Percentiles rank a stretch among this genome's conserved stretches.
These are phyloP conservation scores for Rhexocercosporidium sp. DNA, from an alignment of 2,329 filamentous ascomycete species.

Conservation along the genomic window DNA sequence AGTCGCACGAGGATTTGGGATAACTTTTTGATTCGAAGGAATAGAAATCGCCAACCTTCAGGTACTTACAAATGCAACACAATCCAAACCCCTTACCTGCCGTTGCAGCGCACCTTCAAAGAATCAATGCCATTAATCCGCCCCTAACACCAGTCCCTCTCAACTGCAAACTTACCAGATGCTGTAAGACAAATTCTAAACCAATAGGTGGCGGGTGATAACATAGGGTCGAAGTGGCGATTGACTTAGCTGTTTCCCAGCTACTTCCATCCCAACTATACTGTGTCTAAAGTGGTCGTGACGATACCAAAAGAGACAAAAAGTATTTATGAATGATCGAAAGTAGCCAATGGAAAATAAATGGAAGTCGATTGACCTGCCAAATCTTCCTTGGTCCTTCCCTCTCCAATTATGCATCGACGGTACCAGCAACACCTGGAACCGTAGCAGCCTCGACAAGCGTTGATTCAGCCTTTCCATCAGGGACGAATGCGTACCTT, in stretches of 20 bases:
- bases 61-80: slow-evolving; percentile 40
- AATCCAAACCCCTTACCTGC: slow-evolving; percentile 8
- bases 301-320: neutral
- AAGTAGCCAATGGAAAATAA: slow-evolving; percentile 26
- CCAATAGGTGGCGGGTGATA: slow-evolving; percentile 27
- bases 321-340: slow-evolving; percentile 15
- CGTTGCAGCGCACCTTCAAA: slow-evolving; percentile 9
- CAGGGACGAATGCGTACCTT: slow-evolving; percentile 72
- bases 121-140: neutral
- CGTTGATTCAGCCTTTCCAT: slow-evolving; percentile 43
- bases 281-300: neutral
- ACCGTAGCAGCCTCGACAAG: slow-evolving; percentile 36
- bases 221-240: slow-evolving; percentile 30
- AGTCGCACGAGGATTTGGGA: neutral
- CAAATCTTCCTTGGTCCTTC: slow-evolving; percentile 13
- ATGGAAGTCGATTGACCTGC: slow-evolving; percentile 33
- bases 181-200: slow-evolving; percentile 24
- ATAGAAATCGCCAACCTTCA: slow-evolving; percentile 41
- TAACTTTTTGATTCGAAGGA: slow-evolving; percentile 16
- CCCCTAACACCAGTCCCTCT: neutral
- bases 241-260: slow-evolving; percentile 39
- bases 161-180: slow-evolving; percentile 32
- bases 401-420: slow-evolving; percentile 30
- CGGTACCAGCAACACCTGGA: slow-evolving; percentile 35
- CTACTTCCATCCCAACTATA: slow-evolving; percentile 17